A percentile compares a stretch with the other conserved stretches of the same genome.
These are phyloP conservation scores for Rhodamnia rubescens DNA, from an alignment of 345 rosid genomes.

Conservation along the genomic window DNA sequence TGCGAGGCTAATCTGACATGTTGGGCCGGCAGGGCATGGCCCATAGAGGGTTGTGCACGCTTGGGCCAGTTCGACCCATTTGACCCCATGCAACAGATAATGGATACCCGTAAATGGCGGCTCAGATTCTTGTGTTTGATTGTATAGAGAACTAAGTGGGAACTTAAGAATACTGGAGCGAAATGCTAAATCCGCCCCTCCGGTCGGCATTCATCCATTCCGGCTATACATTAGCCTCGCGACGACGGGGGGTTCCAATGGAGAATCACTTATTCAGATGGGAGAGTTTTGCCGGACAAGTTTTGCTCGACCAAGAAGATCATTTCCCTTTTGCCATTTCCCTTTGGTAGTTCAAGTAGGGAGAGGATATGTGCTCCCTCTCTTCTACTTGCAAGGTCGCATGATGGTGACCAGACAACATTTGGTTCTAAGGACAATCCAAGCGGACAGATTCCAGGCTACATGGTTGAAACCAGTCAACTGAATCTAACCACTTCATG, in stretches of 20 bases:
- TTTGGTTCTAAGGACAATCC: background rate
- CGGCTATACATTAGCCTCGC: background rate
- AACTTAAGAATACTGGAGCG: background rate
- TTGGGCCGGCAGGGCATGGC: background rate
- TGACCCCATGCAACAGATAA: background rate
- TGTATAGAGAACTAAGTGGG: background rate
- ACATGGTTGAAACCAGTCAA: background rate
- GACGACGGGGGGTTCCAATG: rapidly evolving
- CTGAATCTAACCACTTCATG: background rate
- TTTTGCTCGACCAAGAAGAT: background rate
- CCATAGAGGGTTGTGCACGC: background rate
- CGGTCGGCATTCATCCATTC: too few relatives aligned
- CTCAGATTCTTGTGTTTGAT: background rate
- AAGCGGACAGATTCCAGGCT: background rate
- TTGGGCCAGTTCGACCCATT: background rate
- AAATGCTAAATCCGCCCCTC: too few relatives aligned
- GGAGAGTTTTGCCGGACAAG: background rate
- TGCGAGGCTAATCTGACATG: background rate
- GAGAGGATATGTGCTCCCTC: background rate
- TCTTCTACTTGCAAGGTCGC: background rate
- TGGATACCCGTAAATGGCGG: background rate
- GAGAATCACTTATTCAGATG: background rate
- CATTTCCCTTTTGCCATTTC: background rate
- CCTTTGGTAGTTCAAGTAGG: background rate
- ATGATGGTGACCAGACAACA: background rate